Base-by-base conservation (phyloP, 164 flowering plant genomes). In the Buxus sempervirens region DNA sequence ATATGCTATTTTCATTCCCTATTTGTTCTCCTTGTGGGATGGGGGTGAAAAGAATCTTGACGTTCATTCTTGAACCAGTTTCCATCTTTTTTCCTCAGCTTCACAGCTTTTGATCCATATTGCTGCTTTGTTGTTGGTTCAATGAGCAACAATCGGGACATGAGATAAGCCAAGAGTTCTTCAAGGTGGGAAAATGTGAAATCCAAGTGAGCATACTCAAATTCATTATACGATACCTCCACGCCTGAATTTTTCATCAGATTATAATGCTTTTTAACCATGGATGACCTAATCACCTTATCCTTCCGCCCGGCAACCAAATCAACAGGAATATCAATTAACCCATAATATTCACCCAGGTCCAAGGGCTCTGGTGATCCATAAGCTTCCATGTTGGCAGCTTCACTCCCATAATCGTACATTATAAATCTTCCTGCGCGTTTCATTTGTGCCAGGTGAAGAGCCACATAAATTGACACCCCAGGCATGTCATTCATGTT, bases 401-500 rank as follows among this genome's bases (percentile, higher is more conserved):
- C 66, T 38, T 81, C 72, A 72, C 80, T 90, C 28, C 98, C 99
- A 66, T 89, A 90, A 71, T 95, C 92, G 48, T 81, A 95, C 99
- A 95, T 89, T 53, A 73, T 72, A 66, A 95, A 95, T 72, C 79
- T 88, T 51, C 81, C 75, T 0, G 86, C 56, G 16, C 66, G 93
- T 78, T 88, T 90, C 82, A 93, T 88, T 81, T 92, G 99, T 15
- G 98, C 97, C 38, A 95, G 83, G 77, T 95, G 99, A 58, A 77
- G 84, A 56, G 89, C 95, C 71, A 89, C 97, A 15, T 72, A 78
- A 68, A 87, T 86, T 14, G 99, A 90, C 23, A 95, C 87, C 42
- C 96, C 99, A 0, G 99, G 99, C 98, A 95, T 95, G 77, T 95
- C 96, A 65, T 95, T 83, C 97, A 93, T 95, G 74, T 95, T 95